phyloP scores from a whole-genome alignment of 2,329 filamentous ascomycete genomes.

The Blumeria graminis region DNA sequence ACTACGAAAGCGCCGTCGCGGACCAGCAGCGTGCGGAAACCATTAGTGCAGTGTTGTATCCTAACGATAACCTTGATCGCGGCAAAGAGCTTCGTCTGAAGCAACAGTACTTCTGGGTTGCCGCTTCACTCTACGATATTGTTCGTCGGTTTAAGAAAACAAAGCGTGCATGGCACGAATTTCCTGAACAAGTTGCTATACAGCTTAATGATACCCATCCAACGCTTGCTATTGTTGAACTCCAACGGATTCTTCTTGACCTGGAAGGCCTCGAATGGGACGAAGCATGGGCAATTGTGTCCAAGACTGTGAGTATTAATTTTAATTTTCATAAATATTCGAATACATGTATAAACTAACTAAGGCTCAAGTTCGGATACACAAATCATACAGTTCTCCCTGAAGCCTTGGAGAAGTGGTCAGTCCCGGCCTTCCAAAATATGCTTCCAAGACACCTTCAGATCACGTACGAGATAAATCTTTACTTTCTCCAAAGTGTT shows the following conservation, averaged over 20 bases:
- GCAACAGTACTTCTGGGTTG: conserved; percentile 99
- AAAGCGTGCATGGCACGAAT: conserved; percentile 72
- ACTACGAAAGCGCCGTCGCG: conserved; percentile 90
- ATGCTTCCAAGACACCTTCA: conserved; percentile 82
- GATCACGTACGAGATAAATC: conserved; percentile 96
- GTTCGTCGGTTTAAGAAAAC: conserved; percentile 96
- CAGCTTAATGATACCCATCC: conserved; percentile 97
- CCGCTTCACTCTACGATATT: conserved; percentile 87
- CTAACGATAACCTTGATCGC: conserved; percentile 88
- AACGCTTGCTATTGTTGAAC: conserved; percentile 82
- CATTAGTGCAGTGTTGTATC: conserved; percentile 90
- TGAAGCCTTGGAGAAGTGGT: conserved; percentile 96
- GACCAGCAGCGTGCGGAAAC: conserved; percentile 98
- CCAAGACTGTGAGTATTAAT: conserved; percentile 28
- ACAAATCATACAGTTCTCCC: conserved; percentile 97
- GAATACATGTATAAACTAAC: conserved; percentile 2
- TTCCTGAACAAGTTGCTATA: conserved; percentile 85
- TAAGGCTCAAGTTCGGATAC: conserved; percentile 45
- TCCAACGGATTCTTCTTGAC: conserved; percentile 81
- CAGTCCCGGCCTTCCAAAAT: conserved; percentile 75
- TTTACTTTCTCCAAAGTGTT: conserved; percentile 74
- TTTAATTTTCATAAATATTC: no score
- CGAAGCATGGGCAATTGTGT: conserved; percentile 65
- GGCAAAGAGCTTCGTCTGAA: conserved; percentile 95
- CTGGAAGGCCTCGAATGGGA: conserved; percentile 84